These are phyloP conservation scores for Tritrichomonas musculus DNA, from an alignment of 208 protist species.

Conservation along the genomic window DNA sequence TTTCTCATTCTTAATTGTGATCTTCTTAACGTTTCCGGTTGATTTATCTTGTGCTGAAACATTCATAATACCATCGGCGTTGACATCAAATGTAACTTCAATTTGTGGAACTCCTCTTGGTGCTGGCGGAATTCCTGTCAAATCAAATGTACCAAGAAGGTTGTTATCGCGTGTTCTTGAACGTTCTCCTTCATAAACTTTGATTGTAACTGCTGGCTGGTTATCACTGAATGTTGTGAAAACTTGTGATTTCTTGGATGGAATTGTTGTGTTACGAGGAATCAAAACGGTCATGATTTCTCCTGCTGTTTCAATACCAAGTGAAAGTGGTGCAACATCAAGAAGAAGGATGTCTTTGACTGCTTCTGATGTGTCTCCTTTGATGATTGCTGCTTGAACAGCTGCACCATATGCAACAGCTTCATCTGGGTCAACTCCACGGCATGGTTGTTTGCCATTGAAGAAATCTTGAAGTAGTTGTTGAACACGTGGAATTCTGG, in stretches of 20 bases:
- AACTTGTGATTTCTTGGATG: constrained; percentile 63
- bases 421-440: constrained; percentile 49
- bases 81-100: too few relatives aligned
- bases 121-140: too few relatives aligned
- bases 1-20: too few relatives aligned
- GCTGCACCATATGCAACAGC: constrained; percentile 91
- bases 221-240: too few relatives aligned
- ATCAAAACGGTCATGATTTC: constrained; percentile 85
- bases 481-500: constrained; percentile 47
- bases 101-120: too few relatives aligned
- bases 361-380: constrained; percentile 68
- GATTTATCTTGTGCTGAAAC: too few relatives aligned
- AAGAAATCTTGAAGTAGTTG: constrained; percentile 44
- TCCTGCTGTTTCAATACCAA: constrained; percentile 56
- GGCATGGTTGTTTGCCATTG: constrained; percentile 40
- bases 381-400: constrained; percentile 77
- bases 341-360: constrained; percentile 53
- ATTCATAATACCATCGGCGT: too few relatives aligned
- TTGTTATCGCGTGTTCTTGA: too few relatives aligned
- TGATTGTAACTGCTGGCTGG: too few relatives aligned
- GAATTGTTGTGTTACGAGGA: constrained; percentile 60
- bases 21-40: too few relatives aligned
- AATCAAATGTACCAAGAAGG: too few relatives aligned
- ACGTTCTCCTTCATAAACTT: too few relatives aligned
- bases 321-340: constrained; percentile 56